Base-by-base conservation (phyloP, 441 rosid genomes). In the Populus tomentosa region DNA sequence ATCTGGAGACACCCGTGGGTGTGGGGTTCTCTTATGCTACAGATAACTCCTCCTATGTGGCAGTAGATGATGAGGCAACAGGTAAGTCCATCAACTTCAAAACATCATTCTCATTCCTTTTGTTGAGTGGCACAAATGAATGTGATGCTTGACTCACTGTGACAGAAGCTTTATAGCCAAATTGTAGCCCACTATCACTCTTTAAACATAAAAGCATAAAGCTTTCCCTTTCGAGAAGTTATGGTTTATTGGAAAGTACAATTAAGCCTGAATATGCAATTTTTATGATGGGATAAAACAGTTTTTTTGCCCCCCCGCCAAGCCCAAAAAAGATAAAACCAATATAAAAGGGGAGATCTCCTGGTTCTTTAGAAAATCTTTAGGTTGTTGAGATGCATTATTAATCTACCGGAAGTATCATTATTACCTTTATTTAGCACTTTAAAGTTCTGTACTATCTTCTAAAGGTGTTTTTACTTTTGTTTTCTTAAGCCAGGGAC, bases 11-110 rank as follows among this genome's bases (percentile, higher is more conserved):
- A 75, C 98, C 99, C 59, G 80, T 90, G 77, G 99, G 98, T 46
- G 98, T 96, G 81, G 99, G 98, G 67, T 96, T 96, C 90, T 96
- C 98, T 77, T 96, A 90, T 83, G 87, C 99, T n/a, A 79, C 85
- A 66, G 91, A 92, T 73, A 79, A 82, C 72, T 94, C 98, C 61
- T 89, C 90, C 10, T 91, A 90, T 78, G 89, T 85, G 79, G 84
- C 87, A 74, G 95, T 95, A 6, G 87, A 83, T 79, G 99, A 95
- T 85, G 88, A 90, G 75, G 85, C 91, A 82, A 94, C 99, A 72
- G 99, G 98, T 90, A 85, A 69, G 67, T n/a, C 46, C 64, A 62
- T 78, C 64, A 73, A 72, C 32, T 70, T 76, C 74, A 70, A 10
- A 35, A 40, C 67, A 66, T 28, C 30, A 28, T 10, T 32, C 16